Evolutionary conservation across 805 yeast species (phyloP).

Genomic region (Metschnikowia sp.): DNA sequence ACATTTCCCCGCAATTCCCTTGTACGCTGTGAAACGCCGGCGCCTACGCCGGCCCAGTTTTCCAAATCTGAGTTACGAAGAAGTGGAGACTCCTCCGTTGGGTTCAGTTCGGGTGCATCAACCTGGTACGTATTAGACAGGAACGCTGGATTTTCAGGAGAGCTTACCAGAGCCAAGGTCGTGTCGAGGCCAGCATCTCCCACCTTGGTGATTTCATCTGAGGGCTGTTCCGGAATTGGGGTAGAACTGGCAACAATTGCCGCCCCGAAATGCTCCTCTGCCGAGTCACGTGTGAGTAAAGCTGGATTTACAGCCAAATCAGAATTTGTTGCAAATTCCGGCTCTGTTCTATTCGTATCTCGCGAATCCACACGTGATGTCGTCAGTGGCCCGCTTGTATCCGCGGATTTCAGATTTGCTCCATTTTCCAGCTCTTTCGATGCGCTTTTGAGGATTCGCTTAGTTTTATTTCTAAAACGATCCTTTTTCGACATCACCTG

Average conservation of each 20-base stretch:
- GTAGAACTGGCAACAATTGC: constrained; percentile 3
- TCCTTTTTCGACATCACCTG: too few species aligned
- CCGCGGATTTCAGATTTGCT: too few species aligned
- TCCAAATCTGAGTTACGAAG: constrained; percentile 6
- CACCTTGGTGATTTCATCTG: background rate
- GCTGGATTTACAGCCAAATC: too few species aligned
- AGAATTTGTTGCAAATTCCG: too few species aligned
- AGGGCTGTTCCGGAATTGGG: background rate
- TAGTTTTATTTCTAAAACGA: too few species aligned
- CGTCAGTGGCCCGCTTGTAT: too few species aligned
- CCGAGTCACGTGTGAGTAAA: too few species aligned
- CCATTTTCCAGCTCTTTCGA: too few species aligned
- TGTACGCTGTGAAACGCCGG: constrained; percentile 1
- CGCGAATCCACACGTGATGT: too few species aligned
- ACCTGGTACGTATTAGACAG: background rate
- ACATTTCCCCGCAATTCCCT: background rate
- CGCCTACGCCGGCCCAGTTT: constrained; percentile 7
- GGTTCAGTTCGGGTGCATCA: background rate
- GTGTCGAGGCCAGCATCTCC: too few species aligned
- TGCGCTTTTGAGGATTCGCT: too few species aligned
- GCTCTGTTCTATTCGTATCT: too few species aligned
- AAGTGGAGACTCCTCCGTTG: constrained; percentile 2
- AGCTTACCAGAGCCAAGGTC: background rate
- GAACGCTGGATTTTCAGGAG: background rate
- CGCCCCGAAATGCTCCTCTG: background rate